Base-by-base conservation (phyloP, 148 eudicot genomes). In the Cornus florida region DNA sequence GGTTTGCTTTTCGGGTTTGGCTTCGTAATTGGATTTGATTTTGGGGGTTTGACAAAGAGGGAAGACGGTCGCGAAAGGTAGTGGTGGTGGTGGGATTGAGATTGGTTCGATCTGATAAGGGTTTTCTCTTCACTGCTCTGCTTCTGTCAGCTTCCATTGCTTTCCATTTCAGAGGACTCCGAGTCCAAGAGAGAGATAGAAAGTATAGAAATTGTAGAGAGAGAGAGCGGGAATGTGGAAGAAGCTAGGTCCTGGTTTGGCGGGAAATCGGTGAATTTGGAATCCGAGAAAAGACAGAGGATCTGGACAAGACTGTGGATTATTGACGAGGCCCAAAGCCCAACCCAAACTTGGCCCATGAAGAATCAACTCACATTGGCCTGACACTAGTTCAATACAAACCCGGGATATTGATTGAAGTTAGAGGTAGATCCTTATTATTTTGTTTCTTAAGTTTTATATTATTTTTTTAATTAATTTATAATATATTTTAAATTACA, bases 101-200 rank as follows among this genome's bases (percentile, higher is more conserved):
- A 24, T 82, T 81, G 48, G 78, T 79, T 22, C 41, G 69, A 72
- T 86, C 83, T 10, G 83, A 75, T 13, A 84, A 67, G 5, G 85
- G 86, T 32, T 74, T 76, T 60, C 81, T 82, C 74, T 70, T 64
- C 32, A 12, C 43, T 56, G 77, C n/a, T 71, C 75, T 68, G 32
- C 71, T 46, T 38, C 66, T 43, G 4, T 46, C 82, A 48, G 82
- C 78, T 83, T 75, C 85, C 82, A 78, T 82, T 53, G 72, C 67
- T 53, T 78, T 19, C 74, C 32, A 33, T 79, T 28, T 46, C 76
- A 72, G 46, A n/a, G 22, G 20, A 60, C 20, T 7, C 20, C 7
- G n/a, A n/a, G n/a, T n/a, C n/a, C n/a, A n/a, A n/a, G n/a, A n/a
- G n/a, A n/a, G n/a, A n/a, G n/a, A n/a, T n/a, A n/a, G n/a, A n/a